These are phyloP conservation scores for Thelonectria blattea DNA, from an alignment of 2,329 filamentous ascomycete genomes.

Conservation along the genomic window DNA sequence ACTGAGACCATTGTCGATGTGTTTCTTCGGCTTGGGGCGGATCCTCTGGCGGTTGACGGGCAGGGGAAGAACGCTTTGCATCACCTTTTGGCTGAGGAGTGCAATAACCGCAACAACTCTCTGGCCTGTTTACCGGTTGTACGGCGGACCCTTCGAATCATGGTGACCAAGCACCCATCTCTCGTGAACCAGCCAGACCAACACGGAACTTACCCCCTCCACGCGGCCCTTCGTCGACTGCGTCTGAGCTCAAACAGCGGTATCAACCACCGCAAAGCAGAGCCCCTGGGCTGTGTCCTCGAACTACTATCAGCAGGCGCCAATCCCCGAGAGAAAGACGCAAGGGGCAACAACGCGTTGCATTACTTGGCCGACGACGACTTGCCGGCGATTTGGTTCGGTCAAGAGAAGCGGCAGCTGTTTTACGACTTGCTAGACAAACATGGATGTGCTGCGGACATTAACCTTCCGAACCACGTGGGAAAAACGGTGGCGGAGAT, in stretches of 20 bases:
- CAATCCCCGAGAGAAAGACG: background rate
- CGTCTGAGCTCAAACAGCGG: background rate
- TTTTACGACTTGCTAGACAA: background rate
- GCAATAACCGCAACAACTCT: background rate
- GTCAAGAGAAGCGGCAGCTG: background rate
- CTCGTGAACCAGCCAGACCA: background rate
- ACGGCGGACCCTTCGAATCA: background rate
- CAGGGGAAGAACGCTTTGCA: conserved; percentile 1
- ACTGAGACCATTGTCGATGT: conserved; percentile 4
- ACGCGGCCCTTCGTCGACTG: background rate
- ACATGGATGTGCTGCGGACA: background rate
- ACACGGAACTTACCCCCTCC: background rate
- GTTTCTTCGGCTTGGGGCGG: conserved; percentile 4
- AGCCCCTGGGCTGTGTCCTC: background rate
- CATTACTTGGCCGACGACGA: conserved; percentile 1
- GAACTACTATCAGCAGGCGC: background rate
- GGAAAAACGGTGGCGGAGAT: conserved; percentile 3
- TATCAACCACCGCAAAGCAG: background rate
- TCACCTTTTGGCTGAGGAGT: background rate
- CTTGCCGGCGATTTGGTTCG: background rate
- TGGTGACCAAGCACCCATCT: background rate
- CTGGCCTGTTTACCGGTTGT: background rate
- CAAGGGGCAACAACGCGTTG: background rate
- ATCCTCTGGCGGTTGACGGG: conserved; percentile 1
- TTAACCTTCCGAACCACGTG: background rate